Evolutionary conservation across 1,284 basidiomycete species (phyloP).

Genomic region (Tilletia indica): DNA sequence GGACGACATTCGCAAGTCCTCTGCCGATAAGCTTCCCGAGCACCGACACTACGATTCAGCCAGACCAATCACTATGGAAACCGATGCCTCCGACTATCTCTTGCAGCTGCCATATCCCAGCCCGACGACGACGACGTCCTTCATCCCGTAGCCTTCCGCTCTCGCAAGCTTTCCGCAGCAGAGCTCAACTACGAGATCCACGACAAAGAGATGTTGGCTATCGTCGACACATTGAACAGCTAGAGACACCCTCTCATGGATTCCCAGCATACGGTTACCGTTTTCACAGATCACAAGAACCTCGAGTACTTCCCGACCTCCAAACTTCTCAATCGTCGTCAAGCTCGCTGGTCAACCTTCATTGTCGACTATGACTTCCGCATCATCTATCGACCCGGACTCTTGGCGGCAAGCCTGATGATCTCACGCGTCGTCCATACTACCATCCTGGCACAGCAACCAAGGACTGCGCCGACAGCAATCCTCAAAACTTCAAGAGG

Average conservation of each 20-base stretch:
- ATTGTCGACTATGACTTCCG: slow-evolving; percentile 1
- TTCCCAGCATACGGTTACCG: neutral
- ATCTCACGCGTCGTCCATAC: slow-evolving; percentile 1
- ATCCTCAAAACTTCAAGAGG: slow-evolving; percentile 8
- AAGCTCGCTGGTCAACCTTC: neutral
- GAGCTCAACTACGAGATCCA: slow-evolving; percentile 27
- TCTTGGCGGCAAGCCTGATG: neutral
- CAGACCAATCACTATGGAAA: too few relatives aligned
- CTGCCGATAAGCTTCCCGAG: too few relatives aligned
- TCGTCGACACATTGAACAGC: slow-evolving; percentile 13
- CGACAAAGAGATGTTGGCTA: slow-evolving; percentile 26
- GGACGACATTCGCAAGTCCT: too few relatives aligned
- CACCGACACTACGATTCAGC: too few relatives aligned
- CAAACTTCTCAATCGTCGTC: slow-evolving; percentile 15
- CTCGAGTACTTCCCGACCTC: slow-evolving; percentile 24
- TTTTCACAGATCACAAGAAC: slow-evolving; percentile 24
- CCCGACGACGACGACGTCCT: neutral
- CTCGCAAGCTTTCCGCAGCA: slow-evolving; percentile 29
- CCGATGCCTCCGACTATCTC: slow-evolving; percentile 46
- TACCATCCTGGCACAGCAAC: slow-evolving; percentile 1
- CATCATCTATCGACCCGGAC: slow-evolving; percentile 10
- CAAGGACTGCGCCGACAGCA: neutral
- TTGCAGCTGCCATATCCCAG: slow-evolving; percentile 46
- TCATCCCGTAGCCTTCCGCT: slow-evolving; percentile 17
- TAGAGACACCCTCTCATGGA: slow-evolving; percentile 22